phyloP scores from a whole-genome alignment of 2,329 filamentous ascomycete species.

The Mollisia scopiformis region DNA sequence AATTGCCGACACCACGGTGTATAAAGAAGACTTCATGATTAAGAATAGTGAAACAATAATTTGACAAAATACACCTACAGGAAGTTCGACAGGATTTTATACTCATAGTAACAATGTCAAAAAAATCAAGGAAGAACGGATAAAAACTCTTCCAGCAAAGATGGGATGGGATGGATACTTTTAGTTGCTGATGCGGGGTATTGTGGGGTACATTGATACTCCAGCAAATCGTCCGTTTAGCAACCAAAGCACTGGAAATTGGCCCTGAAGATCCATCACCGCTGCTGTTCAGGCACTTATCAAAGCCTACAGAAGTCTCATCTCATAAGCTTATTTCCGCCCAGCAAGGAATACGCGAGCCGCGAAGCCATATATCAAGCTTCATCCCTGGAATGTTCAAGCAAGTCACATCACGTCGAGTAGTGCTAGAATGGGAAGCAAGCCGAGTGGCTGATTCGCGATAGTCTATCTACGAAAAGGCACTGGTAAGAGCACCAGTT shows the following conservation, averaged over 20 bases:
- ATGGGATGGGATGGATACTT: too few relatives aligned
- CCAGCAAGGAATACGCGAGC: background rate
- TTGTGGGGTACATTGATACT: background rate
- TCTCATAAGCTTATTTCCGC: background rate
- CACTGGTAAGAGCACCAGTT: background rate
- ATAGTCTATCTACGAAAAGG: conserved; percentile 5
- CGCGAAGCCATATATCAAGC: too few relatives aligned
- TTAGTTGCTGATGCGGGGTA: background rate
- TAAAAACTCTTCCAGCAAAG: background rate
- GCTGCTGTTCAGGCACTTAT: background rate
- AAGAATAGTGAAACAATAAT: too few relatives aligned
- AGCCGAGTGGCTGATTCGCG: conserved; percentile 2
- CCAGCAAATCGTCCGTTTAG: background rate
- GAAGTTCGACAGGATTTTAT: too few relatives aligned
- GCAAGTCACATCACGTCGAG: background rate
- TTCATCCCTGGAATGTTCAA: too few relatives aligned
- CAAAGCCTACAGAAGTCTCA: background rate
- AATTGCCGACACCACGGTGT: background rate
- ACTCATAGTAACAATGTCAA: too few relatives aligned
- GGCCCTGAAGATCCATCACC: background rate
- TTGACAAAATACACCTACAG: too few relatives aligned
- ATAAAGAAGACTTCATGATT: background rate
- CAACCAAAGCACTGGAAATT: background rate
- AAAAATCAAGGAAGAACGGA: background rate
- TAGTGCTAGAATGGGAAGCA: conserved; percentile 11